A percentile compares a stretch with the other conserved stretches of the same genome.
Evolutionary conservation across 306 rosid genomes (phyloP).

Genomic region (Spatholobus suberectus): DNA sequence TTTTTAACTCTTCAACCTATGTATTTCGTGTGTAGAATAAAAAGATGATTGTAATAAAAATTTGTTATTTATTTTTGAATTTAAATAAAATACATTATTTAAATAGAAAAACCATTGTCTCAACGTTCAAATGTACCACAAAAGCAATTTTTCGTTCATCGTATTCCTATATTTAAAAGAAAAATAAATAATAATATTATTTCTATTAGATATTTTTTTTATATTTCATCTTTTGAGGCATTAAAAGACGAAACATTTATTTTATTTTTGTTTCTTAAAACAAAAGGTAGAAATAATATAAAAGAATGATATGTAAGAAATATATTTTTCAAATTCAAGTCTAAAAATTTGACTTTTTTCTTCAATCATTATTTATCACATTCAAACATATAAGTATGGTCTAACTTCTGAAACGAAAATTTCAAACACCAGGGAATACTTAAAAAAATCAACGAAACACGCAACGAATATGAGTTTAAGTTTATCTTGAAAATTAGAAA

Average conservation of each 20-base stretch:
- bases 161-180: background rate
- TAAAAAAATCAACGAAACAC: slow-evolving; percentile 8
- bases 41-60: background rate
- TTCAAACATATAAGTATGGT: background rate
- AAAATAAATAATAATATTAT: background rate
- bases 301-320: background rate
- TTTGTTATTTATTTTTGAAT: background rate
- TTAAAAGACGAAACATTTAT: background rate
- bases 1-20: background rate
- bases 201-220: background rate
- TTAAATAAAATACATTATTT: no score
- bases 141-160: background rate
- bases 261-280: background rate
- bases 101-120: background rate
- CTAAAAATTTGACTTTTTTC: slow-evolving; percentile 4
- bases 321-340: background rate
- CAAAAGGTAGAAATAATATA: background rate
- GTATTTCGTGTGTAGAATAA: no score
- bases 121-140: background rate
- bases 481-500: background rate
- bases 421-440: background rate
- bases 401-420: background rate
- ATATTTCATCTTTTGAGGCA: background rate
- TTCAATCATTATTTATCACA: background rate
- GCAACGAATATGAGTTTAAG: background rate